Base-by-base conservation (phyloP, 2,329 filamentous ascomycete genomes). In the Seiridium cupressi region DNA sequence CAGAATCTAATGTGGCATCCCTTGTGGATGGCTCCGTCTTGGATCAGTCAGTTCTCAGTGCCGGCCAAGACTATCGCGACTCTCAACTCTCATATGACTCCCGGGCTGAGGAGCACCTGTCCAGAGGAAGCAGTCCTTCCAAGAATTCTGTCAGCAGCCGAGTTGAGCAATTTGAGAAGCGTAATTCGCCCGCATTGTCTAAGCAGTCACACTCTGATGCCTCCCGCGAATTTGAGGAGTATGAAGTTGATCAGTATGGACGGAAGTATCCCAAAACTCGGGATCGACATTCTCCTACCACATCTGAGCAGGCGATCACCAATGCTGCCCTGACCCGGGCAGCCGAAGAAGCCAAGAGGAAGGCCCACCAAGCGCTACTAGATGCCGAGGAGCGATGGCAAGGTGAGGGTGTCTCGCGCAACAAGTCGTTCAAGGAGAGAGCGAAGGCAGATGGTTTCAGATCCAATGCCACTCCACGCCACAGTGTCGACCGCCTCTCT, bases 1-100 rank as follows among this genome's bases (percentile, higher is more conserved):
- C 96, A 0, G 93, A 97, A 74, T 97, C 93, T 11, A 91, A 90
- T 8, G 93, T 98, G 9, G 94, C 94, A 6, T 97, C 93, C 13
- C 79, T 98, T 5, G 79, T 89, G 1, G 89, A 95, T 67, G 92
- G 93, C 18, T 94, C 92, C 0, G 78, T 83, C 73, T 72, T 86
- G 13, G 83, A 86, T 4, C 83, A 84, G 56, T 96, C 92, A 2
- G 84, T 89, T 10, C 72, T 97, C 57, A 93, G 76, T 11, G 72
- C 73, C 67, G 79, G 79, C n/a, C 79, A 82, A 63, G 80, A 34
- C 49, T 36, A 34, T 9, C 49, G 49, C 11, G 31, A 55, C 13
- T 55, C 55, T 18, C 44, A 58, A 46, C 46, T 58, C 10, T 58
- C 55, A 65, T 73, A 74, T 56, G 68, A 69, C 7, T 53, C 57